Base-by-base conservation (phyloP, 306 rosid genomes). In the Cucumis cinereus region DNA sequence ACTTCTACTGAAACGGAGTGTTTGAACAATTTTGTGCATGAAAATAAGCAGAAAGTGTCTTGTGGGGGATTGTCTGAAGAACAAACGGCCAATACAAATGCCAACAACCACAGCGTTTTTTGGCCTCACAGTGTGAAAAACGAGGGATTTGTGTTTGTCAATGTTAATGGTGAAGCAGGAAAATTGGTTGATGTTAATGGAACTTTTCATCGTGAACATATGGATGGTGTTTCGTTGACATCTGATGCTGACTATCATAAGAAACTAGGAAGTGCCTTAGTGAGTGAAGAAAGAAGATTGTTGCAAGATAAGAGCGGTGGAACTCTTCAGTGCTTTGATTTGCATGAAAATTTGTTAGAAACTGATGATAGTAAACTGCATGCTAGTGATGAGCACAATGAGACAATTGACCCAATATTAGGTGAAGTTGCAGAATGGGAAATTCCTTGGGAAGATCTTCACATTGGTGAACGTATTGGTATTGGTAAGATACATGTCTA, bases 391-490 rank as follows among this genome's bases (percentile, higher is more conserved):
- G 85, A 57, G 77, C 79, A 83, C 53, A 75, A 79, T 35, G 90
- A 89, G 86, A 76, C 82, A 74, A 79, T 79, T 75, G 68, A 86
- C 62, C 85, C 87, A 23, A 85, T 87, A 66, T 84, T 88, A 22
- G 90, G 97, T 73, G 97, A 95, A 79, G 87, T 81, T 64, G 77
- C 90, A 35, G 96, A 92, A 76, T 95, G 96, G 96, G 99, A 95
- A 89, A 82, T 95, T 76, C 88, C 85, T 72, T 95, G 99, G 99
- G 98, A 92, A 86, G 97, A 95, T 88, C 98, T 95, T 81, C 84
- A 83, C 62, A 84, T 95, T 81, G 99, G 98, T 53, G 98, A 95
- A 83, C 99, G 99, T n/a, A 95, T 95, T 76, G 99, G 99, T 77
- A 95, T 95, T 74, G 99, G 99, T 95, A 85, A 92, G 97, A 35